A percentile compares a stretch with the other conserved stretches of the same genome.
phyloP scores from a whole-genome alignment of 768 basidiomycete species.

The Lactifluus echinatus region DNA sequence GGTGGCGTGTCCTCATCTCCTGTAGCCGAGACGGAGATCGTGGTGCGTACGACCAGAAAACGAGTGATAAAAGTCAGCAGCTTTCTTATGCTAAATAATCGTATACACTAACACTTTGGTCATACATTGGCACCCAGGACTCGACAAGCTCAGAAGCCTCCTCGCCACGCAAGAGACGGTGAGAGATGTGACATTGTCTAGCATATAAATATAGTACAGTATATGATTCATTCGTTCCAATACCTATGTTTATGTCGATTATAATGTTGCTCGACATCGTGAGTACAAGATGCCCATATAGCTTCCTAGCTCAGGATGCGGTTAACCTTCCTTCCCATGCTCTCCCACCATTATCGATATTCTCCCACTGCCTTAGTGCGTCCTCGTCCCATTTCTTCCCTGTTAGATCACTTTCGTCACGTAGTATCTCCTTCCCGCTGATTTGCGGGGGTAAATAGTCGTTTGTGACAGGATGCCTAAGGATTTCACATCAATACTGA shows the following conservation, averaged over 20 bases:
- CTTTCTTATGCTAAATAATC: background rate
- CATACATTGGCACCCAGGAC: background rate
- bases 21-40: constrained; percentile 18
- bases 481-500: background rate
- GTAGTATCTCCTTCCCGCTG: constrained; percentile 31
- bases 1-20: constrained; percentile 24
- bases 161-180: constrained; percentile 6
- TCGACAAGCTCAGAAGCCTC: background rate
- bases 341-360: constrained; percentile 32
- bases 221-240: background rate
- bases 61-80: constrained; percentile 19
- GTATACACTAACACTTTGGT: background rate
- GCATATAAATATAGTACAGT: constrained; percentile 1
- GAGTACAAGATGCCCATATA: background rate
- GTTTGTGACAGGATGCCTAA: constrained; percentile 44
- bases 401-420: constrained; percentile 29
- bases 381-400: constrained; percentile 44
- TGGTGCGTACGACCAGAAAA: constrained; percentile 11
- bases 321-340: constrained; percentile 29
- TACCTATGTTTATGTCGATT: background rate
- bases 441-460: constrained; percentile 42
- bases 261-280: background rate
- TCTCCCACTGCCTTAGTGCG: constrained; percentile 39
- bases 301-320: background rate
- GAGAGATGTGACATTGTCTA: background rate